phyloP scores from a whole-genome alignment of 768 basidiomycete species.

The Porphyrellus cyaneotinctus region DNA sequence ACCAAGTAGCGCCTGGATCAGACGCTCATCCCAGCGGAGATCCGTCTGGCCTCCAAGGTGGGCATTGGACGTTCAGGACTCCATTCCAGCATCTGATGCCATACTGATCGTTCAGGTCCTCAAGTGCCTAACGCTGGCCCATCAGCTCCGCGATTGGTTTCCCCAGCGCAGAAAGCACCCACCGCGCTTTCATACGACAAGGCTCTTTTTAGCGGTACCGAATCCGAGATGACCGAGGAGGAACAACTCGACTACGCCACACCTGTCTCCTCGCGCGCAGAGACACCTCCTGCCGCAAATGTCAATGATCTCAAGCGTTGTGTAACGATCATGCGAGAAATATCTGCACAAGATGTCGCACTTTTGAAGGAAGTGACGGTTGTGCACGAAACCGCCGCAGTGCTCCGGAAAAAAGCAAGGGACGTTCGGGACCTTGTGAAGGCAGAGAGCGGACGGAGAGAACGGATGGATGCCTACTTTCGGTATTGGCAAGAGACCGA shows the following conservation, averaged over 20 bases:
- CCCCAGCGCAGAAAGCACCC: not conserved
- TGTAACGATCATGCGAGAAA: slow-evolving; percentile 26
- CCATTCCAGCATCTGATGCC: not conserved
- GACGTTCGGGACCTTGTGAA: slow-evolving; percentile 22
- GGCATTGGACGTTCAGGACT: not conserved
- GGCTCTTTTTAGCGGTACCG: slow-evolving; percentile 17
- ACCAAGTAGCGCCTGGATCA: not conserved
- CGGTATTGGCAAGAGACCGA: slow-evolving; percentile 26
- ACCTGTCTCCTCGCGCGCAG: slow-evolving; percentile 22
- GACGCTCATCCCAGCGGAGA: not conserved
- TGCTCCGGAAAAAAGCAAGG: slow-evolving; percentile 18
- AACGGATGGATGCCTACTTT: slow-evolving; percentile 27
- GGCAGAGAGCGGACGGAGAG: slow-evolving; percentile 23
- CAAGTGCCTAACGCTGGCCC: not conserved
- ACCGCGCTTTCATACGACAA: not conserved
- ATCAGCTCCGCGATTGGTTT: not conserved
- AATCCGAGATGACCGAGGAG: slow-evolving; percentile 24
- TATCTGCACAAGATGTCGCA: slow-evolving; percentile 16
- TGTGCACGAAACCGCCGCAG: slow-evolving; percentile 16
- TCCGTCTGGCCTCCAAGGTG: not conserved
- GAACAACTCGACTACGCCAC: slow-evolving; percentile 18
- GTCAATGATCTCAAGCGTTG: slow-evolving; percentile 18
- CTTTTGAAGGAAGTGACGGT: slow-evolving; percentile 8
- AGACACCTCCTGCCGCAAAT: slow-evolving; percentile 18
- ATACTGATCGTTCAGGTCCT: not conserved